Percentiles rank a stretch among this genome's conserved stretches.
phyloP scores from a whole-genome alignment of 2,329 filamentous ascomycete species.

The Aspergillus fischeri region DNA sequence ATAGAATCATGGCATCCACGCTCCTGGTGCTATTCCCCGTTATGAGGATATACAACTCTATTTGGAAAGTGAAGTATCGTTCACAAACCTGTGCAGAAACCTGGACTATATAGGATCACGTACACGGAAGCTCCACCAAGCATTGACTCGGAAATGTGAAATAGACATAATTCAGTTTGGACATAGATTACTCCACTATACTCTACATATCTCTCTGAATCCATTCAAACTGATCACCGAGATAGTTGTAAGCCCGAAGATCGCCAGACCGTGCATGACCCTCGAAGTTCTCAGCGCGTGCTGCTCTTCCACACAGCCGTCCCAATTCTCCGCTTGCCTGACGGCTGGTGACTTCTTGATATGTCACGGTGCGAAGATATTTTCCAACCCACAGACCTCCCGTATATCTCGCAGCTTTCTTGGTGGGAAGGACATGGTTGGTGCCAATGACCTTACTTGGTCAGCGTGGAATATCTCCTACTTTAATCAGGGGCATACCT shows the following conservation, averaged over 20 bases:
- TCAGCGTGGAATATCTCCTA: background rate
- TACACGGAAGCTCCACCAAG: too few species aligned
- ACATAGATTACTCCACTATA: too few species aligned
- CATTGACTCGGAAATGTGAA: too few species aligned
- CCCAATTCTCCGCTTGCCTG: conserved; percentile 48
- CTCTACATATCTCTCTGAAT: conserved; percentile 21
- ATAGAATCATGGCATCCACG: too few species aligned
- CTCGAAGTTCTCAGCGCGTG: conserved; percentile 51
- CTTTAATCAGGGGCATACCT: conserved; percentile 30
- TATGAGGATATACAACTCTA: too few species aligned
- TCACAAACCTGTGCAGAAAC: too few species aligned
- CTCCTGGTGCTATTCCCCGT: too few species aligned
- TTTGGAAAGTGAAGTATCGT: too few species aligned
- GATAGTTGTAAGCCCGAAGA: conserved; percentile 42
- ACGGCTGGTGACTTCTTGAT: conserved; percentile 46
- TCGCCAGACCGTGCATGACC: conserved; percentile 52
- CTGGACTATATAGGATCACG: too few species aligned
- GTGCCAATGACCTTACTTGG: conserved; percentile 47
- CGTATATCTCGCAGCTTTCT: conserved; percentile 47
- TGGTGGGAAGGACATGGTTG: conserved; percentile 52
- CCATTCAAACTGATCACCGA: conserved; percentile 44
- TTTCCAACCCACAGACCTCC: conserved; percentile 56
- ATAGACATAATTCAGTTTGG: too few species aligned
- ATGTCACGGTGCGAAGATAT: conserved; percentile 50
- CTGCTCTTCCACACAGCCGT: conserved; percentile 46